Evolutionary conservation across 805 yeast genomes (phyloP).

Genomic region (Barnettozyma siamensis): DNA sequence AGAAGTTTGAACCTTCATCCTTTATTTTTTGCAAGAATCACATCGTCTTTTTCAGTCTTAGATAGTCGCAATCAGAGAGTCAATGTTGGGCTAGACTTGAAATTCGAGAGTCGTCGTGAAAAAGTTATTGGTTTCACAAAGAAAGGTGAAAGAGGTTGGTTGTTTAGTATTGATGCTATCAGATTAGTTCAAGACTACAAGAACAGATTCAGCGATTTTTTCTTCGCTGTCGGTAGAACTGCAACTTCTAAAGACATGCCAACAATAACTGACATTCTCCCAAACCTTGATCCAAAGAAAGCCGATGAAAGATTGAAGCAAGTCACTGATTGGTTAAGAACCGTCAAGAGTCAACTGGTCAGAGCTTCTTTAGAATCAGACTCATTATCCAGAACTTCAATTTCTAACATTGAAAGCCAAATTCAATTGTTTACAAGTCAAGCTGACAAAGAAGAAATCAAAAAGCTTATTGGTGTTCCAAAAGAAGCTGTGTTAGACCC

Average conservation of each 20-base stretch:
- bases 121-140: constrained; percentile 88
- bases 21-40: constrained; percentile 66
- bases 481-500: constrained; percentile 78
- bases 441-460: constrained; percentile 42
- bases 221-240: constrained; percentile 33
- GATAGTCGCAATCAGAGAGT: constrained; percentile 45
- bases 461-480: constrained; percentile 76
- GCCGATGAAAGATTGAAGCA: constrained; percentile 25
- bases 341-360: constrained; percentile 48
- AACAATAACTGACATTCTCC: constrained; percentile 27
- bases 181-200: constrained; percentile 58
- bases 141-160: constrained; percentile 68
- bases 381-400: constrained; percentile 61
- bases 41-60: constrained; percentile 63
- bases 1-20: constrained; percentile 52
- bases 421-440: constrained; percentile 40
- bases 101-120: constrained; percentile 69
- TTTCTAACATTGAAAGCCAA: constrained; percentile 59
- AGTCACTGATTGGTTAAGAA: constrained; percentile 38
- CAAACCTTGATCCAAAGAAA: constrained; percentile 29
- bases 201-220: constrained; percentile 55
- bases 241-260: constrained; percentile 26
- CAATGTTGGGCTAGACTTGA: constrained; percentile 79
- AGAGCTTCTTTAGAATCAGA: constrained; percentile 75
- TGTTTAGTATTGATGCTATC: constrained; percentile 70